Evolutionary conservation across 2,329 filamentous ascomycete genomes (phyloP), one percentile per base, ranked within the genome.

Genomic region (Nothopassalora personata): DNA sequence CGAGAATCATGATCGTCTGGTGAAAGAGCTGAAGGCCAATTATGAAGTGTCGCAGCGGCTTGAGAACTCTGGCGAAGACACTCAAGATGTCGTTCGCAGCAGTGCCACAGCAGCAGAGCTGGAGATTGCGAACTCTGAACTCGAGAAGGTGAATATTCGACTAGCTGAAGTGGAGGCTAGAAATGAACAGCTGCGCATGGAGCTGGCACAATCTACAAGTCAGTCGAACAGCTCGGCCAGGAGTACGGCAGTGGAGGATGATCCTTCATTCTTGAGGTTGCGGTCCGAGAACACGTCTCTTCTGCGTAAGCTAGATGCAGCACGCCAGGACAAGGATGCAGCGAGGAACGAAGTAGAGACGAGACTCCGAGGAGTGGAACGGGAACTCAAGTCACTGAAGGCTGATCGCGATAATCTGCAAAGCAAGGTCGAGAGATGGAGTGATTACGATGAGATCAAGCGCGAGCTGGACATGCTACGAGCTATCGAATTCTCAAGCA

Each of bases 381-480:
- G 93, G 62, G 89, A 95, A 70, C 83, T 88, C 57, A 81, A 82
- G 8, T 83, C 88, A 59, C 77, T 96, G 18, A 87, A 87, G 68
- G 85, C 89, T 33, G 94, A 97, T 72, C 87, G 90, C 64, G 91
- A 97, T 60, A 80, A 82, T 28, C 79, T 97, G 57, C 90, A 88
- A 70, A 79, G 81, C 39, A 96, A 94, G 76, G 83, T 97, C 3
- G 86, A 91, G 63, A 95, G 89, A 72, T 95, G 90, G 86, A 85
- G 85, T 66, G 94, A 99, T 73, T 99, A 99, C 72, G 92, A 97
- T 34, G 93, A 97, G 60, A 85, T 99, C 51, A 97, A 94, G 76
- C 90, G 95, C 64, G 95, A 99, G 74, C 81, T 99, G 3, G 93
- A 97, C 69, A 92, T 97, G 61, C 83, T 99, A 61, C 96, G 96